Evolutionary conservation across 257 asterid genomes (phyloP).

Genomic region (Buddleja alternifolia): DNA sequence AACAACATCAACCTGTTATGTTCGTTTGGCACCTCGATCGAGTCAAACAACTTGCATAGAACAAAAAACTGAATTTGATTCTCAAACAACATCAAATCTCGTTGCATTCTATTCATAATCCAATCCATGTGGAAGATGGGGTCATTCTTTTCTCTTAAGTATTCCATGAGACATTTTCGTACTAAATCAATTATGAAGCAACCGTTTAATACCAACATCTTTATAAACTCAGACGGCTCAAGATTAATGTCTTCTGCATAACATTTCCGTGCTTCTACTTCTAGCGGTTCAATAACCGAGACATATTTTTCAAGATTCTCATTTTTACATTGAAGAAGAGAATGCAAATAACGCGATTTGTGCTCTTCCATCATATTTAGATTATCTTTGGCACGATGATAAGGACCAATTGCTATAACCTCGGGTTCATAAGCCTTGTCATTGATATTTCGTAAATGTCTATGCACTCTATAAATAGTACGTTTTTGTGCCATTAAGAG

Average conservation of each 20-base stretch:
- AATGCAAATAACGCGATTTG: conserved; percentile 30
- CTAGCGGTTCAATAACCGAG: neutral
- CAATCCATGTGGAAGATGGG: conserved; percentile 28
- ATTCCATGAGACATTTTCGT: neutral
- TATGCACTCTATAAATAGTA: conserved; percentile 35
- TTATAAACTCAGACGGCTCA: conserved; percentile 16
- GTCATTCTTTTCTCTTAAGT: conserved; percentile 14
- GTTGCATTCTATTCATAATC: conserved; percentile 34
- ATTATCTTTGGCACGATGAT: conserved; percentile 29
- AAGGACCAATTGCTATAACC: conserved; percentile 44
- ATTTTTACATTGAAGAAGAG: conserved; percentile 19
- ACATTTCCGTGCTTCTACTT: conserved; percentile 26
- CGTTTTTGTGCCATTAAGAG: neutral
- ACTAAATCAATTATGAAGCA: conserved; percentile 43
- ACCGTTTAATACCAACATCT: conserved; percentile 48
- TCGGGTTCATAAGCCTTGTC: conserved; percentile 45
- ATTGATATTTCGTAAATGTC: conserved; percentile 27
- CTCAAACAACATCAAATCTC: conserved; percentile 41
- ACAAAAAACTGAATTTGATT: conserved; percentile 39
- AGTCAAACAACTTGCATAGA: conserved; percentile 28
- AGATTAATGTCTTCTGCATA: conserved; percentile 31
- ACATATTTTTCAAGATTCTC: conserved; percentile 16
- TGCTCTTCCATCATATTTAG: conserved; percentile 40
- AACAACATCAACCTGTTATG: conserved; percentile 24
- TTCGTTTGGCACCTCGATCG: conserved; percentile 24